Base-by-base conservation (phyloP, 306 rosid species). In the Acacia melanoxylon region DNA sequence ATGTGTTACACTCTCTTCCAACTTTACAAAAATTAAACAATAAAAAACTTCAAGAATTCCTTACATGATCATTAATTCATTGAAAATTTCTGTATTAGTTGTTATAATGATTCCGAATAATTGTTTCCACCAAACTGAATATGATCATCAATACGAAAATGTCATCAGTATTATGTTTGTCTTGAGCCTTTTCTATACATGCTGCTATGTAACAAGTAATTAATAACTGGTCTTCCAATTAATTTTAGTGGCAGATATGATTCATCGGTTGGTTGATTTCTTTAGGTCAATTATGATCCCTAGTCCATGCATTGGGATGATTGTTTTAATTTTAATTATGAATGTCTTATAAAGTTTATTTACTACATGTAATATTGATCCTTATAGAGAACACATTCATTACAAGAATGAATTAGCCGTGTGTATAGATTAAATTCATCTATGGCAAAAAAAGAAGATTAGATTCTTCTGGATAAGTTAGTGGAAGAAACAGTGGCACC, bases 291-390 rank as follows among this genome's bases (percentile, higher is more conserved):
- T 79, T 58, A 70, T 70, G 65, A 17, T 56, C 48, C 61, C 61
- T 42, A 42, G 31, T 71, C 35, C 48, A 70, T 79, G 71, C 71
- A 42, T 10, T 79, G 45, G 46, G 59, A 69, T 70, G 77, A 79
- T 80, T 59, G 42, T 58, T 20, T 65, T 37, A 35, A 44, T 44
- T 17, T 74, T 81, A 81, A 73, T 71, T 80, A 80, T 80, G 78
- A 71, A 46, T 19, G 20, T 52, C 24, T 24, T 52, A 29, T 58
- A 44, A 58, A 44, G 31, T 29, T 27, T 25, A 25, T 40, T 52
- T 68, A 41, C 77, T 35, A 22, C n/a, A 37, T 45, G 56, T 51
- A 41, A 22, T 42, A 68, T 33, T 12, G 51, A 68, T 51, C 77
- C 67, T 68, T 20, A 68, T 40, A 65, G 11, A 56, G 40, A 25